Evolutionary conservation across 768 basidiomycete species (phyloP), one percentile per base, ranked within the genome.

Genomic region (Cyathus striatus): DNA sequence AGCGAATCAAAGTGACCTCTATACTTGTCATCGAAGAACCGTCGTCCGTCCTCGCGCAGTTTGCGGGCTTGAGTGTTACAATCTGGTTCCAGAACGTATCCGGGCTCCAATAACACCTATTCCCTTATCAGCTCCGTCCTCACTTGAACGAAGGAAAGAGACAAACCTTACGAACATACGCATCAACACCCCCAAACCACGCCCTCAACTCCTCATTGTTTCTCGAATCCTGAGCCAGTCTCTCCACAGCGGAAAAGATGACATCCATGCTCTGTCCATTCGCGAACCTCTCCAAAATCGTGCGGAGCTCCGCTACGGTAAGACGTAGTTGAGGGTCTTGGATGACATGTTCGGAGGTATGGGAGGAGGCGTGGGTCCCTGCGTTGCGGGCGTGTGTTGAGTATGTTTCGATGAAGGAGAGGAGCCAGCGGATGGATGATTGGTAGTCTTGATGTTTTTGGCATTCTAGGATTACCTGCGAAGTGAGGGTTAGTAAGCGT

Each of bases 391-490:
- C 79, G 45, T 83, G 75, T 1, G 52, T 52, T 5, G 71, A 76
- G 50, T 89, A 91, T 45, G 83, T 74, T 49, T 81, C 76, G 10
- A 86, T 50, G 43, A 72, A 72, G 20, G 66, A 62, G 23, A 91
- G 65, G 4, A 90, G 66, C 89, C 89, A 90, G n/a, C 66, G 67
- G 37, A 91, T 69, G 5, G 81, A 78, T 45, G 81, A 81, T 52
- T 92, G 89, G 63, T 96, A 97, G 58, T 95, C 86, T 41, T 83
- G 74, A 63, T 95, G 92, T 56, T 85, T 83, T 64, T 96, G 93
- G 58, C 90, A 93, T 56, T 97, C 94, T 45, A 94, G 74, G 41
- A 96, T 79, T 26, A 86, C 84, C 80, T 83, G 42, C 2, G 35
- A 3, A 13, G 5, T 10, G n/a, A 21, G 21, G 6, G 24, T 17